A percentile compares a stretch with the other conserved stretches of the same genome.
These are phyloP conservation scores for Globisporangium recalcitrans DNA, from an alignment of 352 stramenopile genomes.

Conservation along the genomic window DNA sequence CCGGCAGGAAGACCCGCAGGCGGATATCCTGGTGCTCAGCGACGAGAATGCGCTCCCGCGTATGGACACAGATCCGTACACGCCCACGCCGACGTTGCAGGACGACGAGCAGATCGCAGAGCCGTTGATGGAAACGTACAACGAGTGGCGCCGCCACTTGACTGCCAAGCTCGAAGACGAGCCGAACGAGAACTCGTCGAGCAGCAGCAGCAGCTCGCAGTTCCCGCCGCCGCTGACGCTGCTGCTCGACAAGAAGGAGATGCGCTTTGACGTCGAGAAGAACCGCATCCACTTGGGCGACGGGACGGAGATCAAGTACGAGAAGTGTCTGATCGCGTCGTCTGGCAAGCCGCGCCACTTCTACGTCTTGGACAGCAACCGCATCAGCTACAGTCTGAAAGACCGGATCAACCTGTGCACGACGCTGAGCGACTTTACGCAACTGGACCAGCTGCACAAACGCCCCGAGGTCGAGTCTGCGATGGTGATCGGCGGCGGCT, in stretches of 20 bases:
- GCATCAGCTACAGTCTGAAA: slow-evolving; percentile 75
- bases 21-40: slow-evolving; percentile 88
- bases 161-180: slow-evolving; percentile 77
- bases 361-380: slow-evolving; percentile 85
- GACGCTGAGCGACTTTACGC: slow-evolving; percentile 74
- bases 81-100: slow-evolving; percentile 15
- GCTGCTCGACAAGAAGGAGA: slow-evolving; percentile 63
- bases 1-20: slow-evolving; percentile 60
- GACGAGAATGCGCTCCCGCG: slow-evolving; percentile 68
- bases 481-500: slow-evolving; percentile 86
- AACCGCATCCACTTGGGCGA: slow-evolving; percentile 78
- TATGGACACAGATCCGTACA: slow-evolving; percentile 42
- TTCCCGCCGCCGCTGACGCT: slow-evolving; percentile 52
- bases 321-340: slow-evolving; percentile 85
- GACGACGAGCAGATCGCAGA: slow-evolving; percentile 29
- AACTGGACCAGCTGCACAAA: slow-evolving; percentile 57
- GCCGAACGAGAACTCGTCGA: slow-evolving; percentile 19
- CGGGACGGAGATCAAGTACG: slow-evolving; percentile 76
- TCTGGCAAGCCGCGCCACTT: slow-evolving; percentile 78
- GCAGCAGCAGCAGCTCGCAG: background rate
- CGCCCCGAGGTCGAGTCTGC: slow-evolving; percentile 49
- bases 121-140: slow-evolving; percentile 82
- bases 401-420: slow-evolving; percentile 87
- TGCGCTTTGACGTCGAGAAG: slow-evolving; percentile 85
- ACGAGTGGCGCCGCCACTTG: slow-evolving; percentile 88